Evolutionary conservation across 1,284 basidiomycete genomes (phyloP).

Genomic region (Pterulicium gracile): DNA sequence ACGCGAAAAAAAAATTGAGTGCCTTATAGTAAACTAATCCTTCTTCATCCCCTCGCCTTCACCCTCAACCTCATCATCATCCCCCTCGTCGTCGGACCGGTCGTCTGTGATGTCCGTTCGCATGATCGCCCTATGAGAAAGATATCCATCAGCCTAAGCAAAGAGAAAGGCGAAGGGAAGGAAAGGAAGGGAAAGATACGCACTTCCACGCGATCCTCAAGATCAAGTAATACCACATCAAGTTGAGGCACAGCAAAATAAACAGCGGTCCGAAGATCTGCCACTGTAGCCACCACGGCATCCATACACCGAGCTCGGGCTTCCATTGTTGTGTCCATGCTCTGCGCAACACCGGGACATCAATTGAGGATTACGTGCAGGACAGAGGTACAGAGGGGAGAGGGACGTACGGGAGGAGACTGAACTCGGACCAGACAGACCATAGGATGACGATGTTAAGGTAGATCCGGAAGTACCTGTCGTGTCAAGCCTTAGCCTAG

Average conservation of each 20-base stretch:
- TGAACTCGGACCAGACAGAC: slow-evolving; percentile 79
- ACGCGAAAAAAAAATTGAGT: no score
- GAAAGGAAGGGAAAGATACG: slow-evolving; percentile 9
- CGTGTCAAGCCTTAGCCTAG: slow-evolving; percentile 7
- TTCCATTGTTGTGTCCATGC: slow-evolving; percentile 48
- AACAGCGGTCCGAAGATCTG: slow-evolving; percentile 72
- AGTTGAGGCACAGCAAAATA: slow-evolving; percentile 72
- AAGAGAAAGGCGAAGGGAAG: no score
- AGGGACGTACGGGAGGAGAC: slow-evolving; percentile 68
- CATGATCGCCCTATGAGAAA: slow-evolving; percentile 27
- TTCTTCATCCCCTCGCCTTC: slow-evolving; percentile 25
- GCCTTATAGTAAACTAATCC: no score
- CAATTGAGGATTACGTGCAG: no score
- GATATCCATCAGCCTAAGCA: not conserved
- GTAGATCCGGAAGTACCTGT: slow-evolving; percentile 96
- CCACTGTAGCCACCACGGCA: slow-evolving; percentile 72
- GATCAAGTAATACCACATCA: slow-evolving; percentile 88
- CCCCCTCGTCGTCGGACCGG: slow-evolving; percentile 63
- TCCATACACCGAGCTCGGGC: slow-evolving; percentile 57
- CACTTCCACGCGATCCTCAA: slow-evolving; percentile 53
- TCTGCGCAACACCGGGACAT: not conserved
- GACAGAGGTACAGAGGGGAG: not conserved
- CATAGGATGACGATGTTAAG: slow-evolving; percentile 82
- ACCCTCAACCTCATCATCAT: slow-evolving; percentile 26
- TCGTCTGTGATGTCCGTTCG: slow-evolving; percentile 26